Evolutionary conservation across 768 basidiomycete genomes (phyloP).

Genomic region (Podaxis mareebaensis): DNA sequence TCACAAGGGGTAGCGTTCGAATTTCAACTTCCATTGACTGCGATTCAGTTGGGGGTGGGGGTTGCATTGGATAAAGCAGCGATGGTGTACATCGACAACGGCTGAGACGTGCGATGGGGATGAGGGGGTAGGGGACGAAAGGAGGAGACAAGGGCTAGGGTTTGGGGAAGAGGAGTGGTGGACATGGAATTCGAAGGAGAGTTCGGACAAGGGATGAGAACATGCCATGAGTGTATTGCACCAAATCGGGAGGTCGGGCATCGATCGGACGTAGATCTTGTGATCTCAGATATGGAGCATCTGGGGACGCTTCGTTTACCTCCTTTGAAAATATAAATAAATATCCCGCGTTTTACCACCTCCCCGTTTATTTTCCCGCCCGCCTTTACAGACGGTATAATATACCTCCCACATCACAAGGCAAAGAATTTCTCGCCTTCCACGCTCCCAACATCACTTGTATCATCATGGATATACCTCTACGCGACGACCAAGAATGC

Average conservation of each 20-base stretch:
- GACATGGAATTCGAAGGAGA: conserved; percentile 1
- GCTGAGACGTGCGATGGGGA: not conserved
- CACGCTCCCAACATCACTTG: not conserved
- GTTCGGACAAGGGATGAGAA: not conserved
- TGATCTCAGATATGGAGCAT: conserved; percentile 8
- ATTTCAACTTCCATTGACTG: not conserved
- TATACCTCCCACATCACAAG: not conserved
- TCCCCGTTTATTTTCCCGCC: conserved; percentile 15
- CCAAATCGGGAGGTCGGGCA: conserved; percentile 1
- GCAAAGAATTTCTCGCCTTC: not conserved
- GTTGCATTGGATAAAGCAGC: not conserved
- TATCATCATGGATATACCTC: not conserved
- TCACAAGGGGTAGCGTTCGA: not conserved
- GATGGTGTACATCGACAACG: not conserved
- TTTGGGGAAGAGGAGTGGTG: not conserved
- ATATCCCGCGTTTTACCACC: conserved; percentile 1
- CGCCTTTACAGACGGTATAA: conserved; percentile 2
- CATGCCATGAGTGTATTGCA: not conserved
- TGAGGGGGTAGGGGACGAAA: not conserved
- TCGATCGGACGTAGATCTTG: conserved; percentile 4
- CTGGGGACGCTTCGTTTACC: not conserved
- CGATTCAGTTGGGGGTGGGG: not conserved
- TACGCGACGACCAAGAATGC: conserved; percentile 1
- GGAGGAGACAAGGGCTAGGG: not conserved
- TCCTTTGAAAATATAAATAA: conserved; percentile 14